A percentile compares a stretch with the other conserved stretches of the same genome.
Conservation (phyloP, 2,329 filamentous ascomycete species). For the Mariannaea elegans region DNA sequence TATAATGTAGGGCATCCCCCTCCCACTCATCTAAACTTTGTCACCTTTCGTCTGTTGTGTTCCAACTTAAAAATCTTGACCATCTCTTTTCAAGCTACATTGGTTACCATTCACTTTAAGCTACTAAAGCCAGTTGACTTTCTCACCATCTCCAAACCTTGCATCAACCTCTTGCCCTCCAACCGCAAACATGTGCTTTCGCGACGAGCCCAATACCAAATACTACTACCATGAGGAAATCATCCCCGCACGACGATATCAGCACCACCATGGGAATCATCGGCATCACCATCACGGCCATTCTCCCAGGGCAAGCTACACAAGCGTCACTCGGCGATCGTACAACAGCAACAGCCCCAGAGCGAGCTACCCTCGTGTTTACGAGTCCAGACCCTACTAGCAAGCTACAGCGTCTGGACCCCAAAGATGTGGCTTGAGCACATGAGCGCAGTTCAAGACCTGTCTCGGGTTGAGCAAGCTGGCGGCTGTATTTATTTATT, state of each 20-base stretch:
- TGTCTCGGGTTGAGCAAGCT: not conserved
- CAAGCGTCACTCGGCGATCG: constrained; percentile 48
- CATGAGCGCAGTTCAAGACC: not conserved
- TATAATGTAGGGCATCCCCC: constrained; percentile 32
- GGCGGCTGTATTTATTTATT: not conserved
- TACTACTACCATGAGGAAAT: constrained; percentile 67
- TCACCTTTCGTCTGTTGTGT: constrained; percentile 5
- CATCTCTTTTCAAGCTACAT: not conserved
- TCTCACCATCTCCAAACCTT: not conserved
- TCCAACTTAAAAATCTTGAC: constrained; percentile 1
- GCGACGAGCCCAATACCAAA: constrained; percentile 51
- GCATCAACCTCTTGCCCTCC: not conserved
- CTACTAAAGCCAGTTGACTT: not conserved
- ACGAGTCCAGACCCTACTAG: constrained; percentile 44
- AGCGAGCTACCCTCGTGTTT: constrained; percentile 53
- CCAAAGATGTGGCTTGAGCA: not conserved
- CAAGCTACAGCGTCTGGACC: not conserved
- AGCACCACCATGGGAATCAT: constrained; percentile 47
- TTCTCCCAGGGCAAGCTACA: constrained; percentile 54
- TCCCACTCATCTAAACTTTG: not conserved
- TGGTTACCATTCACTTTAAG: not conserved
- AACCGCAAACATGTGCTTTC: constrained; percentile 59
- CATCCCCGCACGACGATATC: constrained; percentile 54
- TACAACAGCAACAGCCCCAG: constrained; percentile 53
- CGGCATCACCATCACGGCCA: constrained; percentile 44